These are phyloP conservation scores for Pythium plurisporium DNA, from an alignment of 352 stramenopile genomes.

Conservation along the genomic window DNA sequence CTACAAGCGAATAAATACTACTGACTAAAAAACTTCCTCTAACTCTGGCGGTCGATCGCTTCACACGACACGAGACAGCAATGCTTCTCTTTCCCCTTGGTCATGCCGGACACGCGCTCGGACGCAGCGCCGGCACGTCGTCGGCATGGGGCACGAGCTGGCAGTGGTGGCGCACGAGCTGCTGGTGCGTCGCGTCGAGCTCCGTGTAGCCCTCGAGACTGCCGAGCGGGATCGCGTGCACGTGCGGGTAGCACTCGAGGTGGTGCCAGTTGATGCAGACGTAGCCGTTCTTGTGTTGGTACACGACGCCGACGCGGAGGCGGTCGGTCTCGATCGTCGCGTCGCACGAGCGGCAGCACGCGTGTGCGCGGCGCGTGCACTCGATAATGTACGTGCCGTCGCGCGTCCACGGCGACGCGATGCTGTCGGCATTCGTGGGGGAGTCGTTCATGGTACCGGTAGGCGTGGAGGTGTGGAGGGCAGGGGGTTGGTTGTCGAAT, in stretches of 20 bases:
- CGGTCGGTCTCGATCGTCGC: slow-evolving; percentile 56
- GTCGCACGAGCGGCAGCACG: slow-evolving; percentile 75
- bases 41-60: neutral
- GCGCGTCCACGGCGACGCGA: slow-evolving; percentile 64
- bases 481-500: neutral
- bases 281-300: slow-evolving; percentile 78
- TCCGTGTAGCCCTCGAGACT: slow-evolving; percentile 72
- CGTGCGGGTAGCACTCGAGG: slow-evolving; percentile 69
- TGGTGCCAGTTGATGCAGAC: slow-evolving; percentile 86
- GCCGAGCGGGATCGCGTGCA: slow-evolving; percentile 48
- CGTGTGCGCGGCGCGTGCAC: slow-evolving; percentile 55
- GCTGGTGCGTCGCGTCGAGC: slow-evolving; percentile 45
- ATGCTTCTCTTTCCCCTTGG: neutral
- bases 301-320: slow-evolving; percentile 73
- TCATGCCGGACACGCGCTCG: slow-evolving; percentile 26
- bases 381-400: slow-evolving; percentile 81
- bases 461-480: neutral
- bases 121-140: slow-evolving; percentile 6
- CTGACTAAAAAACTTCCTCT: slow-evolving; percentile 5
- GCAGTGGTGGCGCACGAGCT: slow-evolving; percentile 37
- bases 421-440: slow-evolving; percentile 24
- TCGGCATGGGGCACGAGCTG: slow-evolving; percentile 2
- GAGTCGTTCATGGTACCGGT: slow-evolving; percentile 19
- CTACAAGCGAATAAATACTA: slow-evolving; percentile 20
- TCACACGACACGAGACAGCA: neutral